These are phyloP conservation scores for Suhomyces chickasaworum DNA, from an alignment of 1,139 yeast species.

Conservation along the genomic window DNA sequence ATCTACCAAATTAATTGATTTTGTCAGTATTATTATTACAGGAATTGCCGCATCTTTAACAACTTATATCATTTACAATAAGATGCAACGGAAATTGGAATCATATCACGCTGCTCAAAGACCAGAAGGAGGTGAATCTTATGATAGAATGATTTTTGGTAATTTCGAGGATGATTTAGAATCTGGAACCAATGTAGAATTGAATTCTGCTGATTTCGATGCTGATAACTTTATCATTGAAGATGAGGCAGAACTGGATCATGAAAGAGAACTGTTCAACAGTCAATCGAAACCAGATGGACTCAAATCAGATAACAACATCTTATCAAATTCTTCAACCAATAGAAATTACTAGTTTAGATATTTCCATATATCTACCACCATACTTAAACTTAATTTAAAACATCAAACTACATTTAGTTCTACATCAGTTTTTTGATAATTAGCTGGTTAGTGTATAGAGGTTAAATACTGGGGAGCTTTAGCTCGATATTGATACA, in stretches of 20 bases:
- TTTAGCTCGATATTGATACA: conserved; percentile 3
- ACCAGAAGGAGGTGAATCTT: conserved; percentile 19
- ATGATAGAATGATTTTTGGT: conserved; percentile 40
- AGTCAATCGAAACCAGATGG: not conserved
- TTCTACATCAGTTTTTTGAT: not conserved
- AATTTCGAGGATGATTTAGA: conserved; percentile 42
- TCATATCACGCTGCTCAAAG: conserved; percentile 28
- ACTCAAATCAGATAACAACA: conserved; percentile 1
- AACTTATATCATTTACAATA: conserved; percentile 69
- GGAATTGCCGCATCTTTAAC: conserved; percentile 58
- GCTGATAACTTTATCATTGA: conserved; percentile 41
- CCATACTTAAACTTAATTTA: not conserved
- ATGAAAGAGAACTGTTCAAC: not conserved
- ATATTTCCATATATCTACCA: not conserved
- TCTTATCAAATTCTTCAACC: conserved; percentile 5
- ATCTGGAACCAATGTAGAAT: conserved; percentile 34
- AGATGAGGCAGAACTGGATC: conserved; percentile 21
- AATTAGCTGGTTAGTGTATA: conserved; percentile 1
- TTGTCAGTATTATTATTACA: conserved; percentile 64
- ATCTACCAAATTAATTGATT: conserved; percentile 58
- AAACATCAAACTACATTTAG: not conserved
- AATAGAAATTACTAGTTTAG: conserved; percentile 11
- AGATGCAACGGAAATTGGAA: conserved; percentile 50
- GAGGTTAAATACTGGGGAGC: conserved; percentile 2
- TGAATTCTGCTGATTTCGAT: conserved; percentile 37